Base-by-base conservation (phyloP, 805 yeast species). In the Zygotorulaspora sp. region DNA sequence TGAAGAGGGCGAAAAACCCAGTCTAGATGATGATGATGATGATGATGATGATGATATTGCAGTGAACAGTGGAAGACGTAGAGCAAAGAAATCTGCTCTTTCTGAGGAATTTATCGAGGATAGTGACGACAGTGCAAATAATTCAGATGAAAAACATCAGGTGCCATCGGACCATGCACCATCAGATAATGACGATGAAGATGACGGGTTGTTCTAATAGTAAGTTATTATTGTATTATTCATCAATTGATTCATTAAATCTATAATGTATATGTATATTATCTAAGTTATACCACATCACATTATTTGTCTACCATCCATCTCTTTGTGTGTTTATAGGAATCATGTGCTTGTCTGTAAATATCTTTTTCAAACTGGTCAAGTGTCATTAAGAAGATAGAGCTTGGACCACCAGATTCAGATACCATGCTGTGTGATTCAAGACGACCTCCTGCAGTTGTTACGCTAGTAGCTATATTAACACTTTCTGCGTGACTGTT, bases 321-420 rank as follows among this genome's bases (percentile, higher is more conserved):
- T 28, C 48, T 58, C 43, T 62, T 67, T 41, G 65, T 52, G 22
- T 70, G 70, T 38, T 65, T 68, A 39, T 66, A 66, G 35, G 77
- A 70, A 36, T 70, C 77, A 40, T 77, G 72, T 2, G 86, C 70
- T 10, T 57, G 50, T 40, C 68, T 74, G 58, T 73, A 82, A 15
- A 83, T 52, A 22, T 59, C 61, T 57, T 75, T 80, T 52, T 88
- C 97, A 56, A 76, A 80, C 52, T 80, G 86, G 55, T 88, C 97
- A 44, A 88, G 63, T 4, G 80, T 77, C 41, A 73, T 67, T 30
- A 84, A 50, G 49, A 88, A 83, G 38, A 48, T 48, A 19, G 49
- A 44, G 15, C 40, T 36, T 36, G 30, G 38, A 40, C 76, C 32
- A 67, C 66, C 10, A 4, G 40, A 18, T 20, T 37, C 29, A 7